Evolutionary conservation across 257 asterid genomes (phyloP).

Genomic region (Euphrasia confusa): DNA sequence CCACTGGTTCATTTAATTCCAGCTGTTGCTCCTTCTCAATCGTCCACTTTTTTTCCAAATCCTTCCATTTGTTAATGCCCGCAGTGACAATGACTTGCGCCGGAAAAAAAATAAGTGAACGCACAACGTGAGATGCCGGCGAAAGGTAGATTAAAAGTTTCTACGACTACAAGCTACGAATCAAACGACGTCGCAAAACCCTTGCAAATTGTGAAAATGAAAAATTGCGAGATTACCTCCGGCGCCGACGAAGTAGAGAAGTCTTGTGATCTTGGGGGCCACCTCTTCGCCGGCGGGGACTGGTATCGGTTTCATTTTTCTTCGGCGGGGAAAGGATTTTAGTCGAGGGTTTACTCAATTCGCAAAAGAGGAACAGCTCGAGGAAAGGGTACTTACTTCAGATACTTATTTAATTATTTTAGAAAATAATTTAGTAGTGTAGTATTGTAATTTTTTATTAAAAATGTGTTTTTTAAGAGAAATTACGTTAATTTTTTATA

Average conservation of each 20-base stretch:
- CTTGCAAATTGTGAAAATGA: neutral
- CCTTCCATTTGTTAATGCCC: constrained; percentile 60
- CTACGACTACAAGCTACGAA: neutral
- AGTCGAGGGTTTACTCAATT: no score
- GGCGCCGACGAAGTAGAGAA: constrained; percentile 57
- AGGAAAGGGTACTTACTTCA: no score
- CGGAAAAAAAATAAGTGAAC: neutral
- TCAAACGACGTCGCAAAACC: neutral
- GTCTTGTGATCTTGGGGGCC: constrained; percentile 44
- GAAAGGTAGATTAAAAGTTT: neutral
- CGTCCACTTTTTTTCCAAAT: constrained; percentile 35
- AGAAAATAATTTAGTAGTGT: no score
- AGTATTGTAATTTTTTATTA: no score
- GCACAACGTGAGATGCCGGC: neutral
- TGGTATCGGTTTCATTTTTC: constrained; percentile 18
- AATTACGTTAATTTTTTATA: no score
- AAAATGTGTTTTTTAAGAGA: no score
- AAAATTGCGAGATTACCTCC: constrained; percentile 33
- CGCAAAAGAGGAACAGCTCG: no score
- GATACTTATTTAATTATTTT: no score
- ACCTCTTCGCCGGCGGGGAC: constrained; percentile 49
- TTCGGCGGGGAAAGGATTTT: no score
- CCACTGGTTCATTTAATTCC: constrained; percentile 19
- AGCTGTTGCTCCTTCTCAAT: constrained; percentile 36
- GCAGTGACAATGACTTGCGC: constrained; percentile 40